Evolutionary conservation across 2,329 filamentous ascomycete genomes (phyloP), one percentile per base, ranked within the genome.

Genomic region (Alternaria panax): DNA sequence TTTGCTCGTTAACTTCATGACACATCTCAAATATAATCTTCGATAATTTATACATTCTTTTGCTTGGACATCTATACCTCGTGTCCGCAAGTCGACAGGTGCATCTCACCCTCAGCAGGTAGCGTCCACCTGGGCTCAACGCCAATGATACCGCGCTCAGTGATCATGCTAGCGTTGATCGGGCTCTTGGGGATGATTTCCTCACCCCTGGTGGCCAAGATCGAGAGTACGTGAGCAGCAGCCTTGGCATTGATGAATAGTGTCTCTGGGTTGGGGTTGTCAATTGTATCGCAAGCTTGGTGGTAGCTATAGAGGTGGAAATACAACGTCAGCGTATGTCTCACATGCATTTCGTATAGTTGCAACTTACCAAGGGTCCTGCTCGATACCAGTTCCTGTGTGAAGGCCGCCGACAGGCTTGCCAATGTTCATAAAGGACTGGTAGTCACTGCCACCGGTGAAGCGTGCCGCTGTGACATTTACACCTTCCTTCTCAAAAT

Each of bases 371-470:
- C 78, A 79, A 2, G 73, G 70, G 52, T 80, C 78, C 50, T 78
- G 75, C 27, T 73, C 74, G 2, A 78, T 68, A 14, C 78, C 78
- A 1, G 76, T 79, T 27, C 79, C 79, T 0, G 78, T 80, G 51
- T 79, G 77, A 18, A 79, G 69, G 11, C 78, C 78, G 27, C 78
- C 78, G 7, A 77, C 73, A 1, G 78, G 74, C 52, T 79, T 79
- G 7, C 77, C 78, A 27, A 75, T 75, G 54, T 74, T 72, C 68
- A 80, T 76, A 65, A 80, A 80, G 0, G 70, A 71, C 45, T 76
- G 74, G 61, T 80, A 80, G 59, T 80, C 78, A 41, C 71, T 75
- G 7, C 78, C 78, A 34, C 78, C 78, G 5, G 74, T 74, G 47
- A 80, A 80, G 14, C 68, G 67, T n/a, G 77, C 77, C 1, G 75